phyloP scores from a whole-genome alignment of 768 basidiomycete genomes.

The Hirschioporus abietinus region DNA sequence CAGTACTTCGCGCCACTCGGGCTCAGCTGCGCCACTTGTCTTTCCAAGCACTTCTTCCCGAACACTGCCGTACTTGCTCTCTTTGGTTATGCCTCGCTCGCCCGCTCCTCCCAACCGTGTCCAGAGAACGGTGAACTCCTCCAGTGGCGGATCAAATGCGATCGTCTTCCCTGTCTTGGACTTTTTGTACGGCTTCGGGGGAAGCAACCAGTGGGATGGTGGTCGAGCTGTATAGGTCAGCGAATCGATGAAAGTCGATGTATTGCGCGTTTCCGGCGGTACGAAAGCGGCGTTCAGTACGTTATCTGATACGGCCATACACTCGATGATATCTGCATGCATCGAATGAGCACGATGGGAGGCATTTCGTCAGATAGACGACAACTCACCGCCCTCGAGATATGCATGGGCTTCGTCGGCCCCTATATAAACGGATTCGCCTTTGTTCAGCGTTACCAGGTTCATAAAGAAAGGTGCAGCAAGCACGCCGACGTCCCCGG shows the following conservation, averaged over 20 bases:
- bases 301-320: constrained; percentile 55
- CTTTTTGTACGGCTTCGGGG: constrained; percentile 12
- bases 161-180: constrained; percentile 14
- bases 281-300: constrained; percentile 50
- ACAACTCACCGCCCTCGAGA: constrained; percentile 44
- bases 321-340: constrained; percentile 51
- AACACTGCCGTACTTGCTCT: background rate
- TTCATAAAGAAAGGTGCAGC: constrained; percentile 48
- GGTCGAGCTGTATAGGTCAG: constrained; percentile 24
- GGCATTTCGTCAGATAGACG: background rate
- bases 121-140: constrained; percentile 25
- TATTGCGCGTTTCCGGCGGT: constrained; percentile 11
- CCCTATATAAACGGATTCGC: constrained; percentile 48
- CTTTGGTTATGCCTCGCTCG: constrained; percentile 2
- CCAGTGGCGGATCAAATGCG: constrained; percentile 22
- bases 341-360: background rate
- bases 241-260: constrained; percentile 19
- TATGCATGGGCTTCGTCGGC: constrained; percentile 57
- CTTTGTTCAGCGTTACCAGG: constrained; percentile 42
- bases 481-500: constrained; percentile 49
- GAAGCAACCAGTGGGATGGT: constrained; percentile 19
- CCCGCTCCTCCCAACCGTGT: constrained; percentile 13
- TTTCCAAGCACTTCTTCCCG: background rate
- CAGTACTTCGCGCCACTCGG: constrained; percentile 12
- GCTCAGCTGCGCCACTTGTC: background rate